Evolutionary conservation across 495 filamentous ascomycete species (phyloP).

Genomic region (Podospora conica): DNA sequence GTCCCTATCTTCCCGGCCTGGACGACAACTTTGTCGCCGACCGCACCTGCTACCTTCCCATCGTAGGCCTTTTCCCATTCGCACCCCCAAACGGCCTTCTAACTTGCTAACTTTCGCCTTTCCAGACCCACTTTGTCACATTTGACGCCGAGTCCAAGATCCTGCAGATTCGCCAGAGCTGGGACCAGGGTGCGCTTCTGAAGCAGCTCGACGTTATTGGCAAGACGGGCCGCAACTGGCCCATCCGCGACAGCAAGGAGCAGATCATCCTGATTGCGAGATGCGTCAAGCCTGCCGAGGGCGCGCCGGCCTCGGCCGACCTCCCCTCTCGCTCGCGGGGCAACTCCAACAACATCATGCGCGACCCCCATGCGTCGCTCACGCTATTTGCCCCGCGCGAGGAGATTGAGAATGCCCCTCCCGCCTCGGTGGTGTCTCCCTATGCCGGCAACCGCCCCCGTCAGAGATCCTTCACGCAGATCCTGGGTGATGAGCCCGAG

Average conservation of each 20-base stretch:
- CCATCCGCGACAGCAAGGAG: slow-evolving; percentile 82
- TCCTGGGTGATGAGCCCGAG: slow-evolving; percentile 40
- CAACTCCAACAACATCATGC: slow-evolving; percentile 45
- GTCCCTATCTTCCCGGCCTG: slow-evolving; percentile 78
- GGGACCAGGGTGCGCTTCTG: slow-evolving; percentile 91
- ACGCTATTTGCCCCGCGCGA: slow-evolving; percentile 63
- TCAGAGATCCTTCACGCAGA: slow-evolving; percentile 49
- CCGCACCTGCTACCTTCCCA: slow-evolving; percentile 69
- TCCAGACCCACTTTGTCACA: slow-evolving; percentile 80
- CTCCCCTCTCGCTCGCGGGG: slow-evolving; percentile 35
- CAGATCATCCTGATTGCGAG: slow-evolving; percentile 66
- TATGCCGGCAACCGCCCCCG: slow-evolving; percentile 41
- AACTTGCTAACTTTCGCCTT: slow-evolving; percentile 26
- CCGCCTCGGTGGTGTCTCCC: slow-evolving; percentile 45
- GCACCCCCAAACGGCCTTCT: background rate
- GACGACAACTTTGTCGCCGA: slow-evolving; percentile 95
- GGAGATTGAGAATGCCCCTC: slow-evolving; percentile 38
- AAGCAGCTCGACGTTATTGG: slow-evolving; percentile 95
- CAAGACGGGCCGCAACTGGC: slow-evolving; percentile 80
- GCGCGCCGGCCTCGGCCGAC: slow-evolving; percentile 17
- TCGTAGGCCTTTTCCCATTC: slow-evolving; percentile 54
- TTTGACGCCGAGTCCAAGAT: slow-evolving; percentile 76
- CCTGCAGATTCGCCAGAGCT: slow-evolving; percentile 75
- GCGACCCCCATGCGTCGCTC: slow-evolving; percentile 71
- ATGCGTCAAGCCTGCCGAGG: slow-evolving; percentile 38